A percentile compares a stretch with the other conserved stretches of the same genome.
phyloP scores from a whole-genome alignment of 169 alveolate genomes.

The Eimeria sp. region DNA sequence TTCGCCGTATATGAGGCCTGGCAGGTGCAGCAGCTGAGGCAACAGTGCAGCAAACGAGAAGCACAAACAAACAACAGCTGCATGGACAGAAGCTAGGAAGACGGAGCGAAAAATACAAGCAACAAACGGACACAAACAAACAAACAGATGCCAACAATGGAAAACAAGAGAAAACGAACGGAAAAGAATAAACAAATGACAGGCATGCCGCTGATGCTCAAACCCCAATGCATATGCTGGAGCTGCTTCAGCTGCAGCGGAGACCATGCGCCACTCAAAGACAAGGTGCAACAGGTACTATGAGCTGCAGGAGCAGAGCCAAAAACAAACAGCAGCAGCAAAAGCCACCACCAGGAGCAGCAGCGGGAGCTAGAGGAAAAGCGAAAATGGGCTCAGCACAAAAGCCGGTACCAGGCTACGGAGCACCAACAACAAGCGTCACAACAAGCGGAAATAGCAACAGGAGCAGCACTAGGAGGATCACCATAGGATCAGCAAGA shows the following conservation, averaged over 20 bases:
- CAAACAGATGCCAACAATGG: neutral
- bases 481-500: neutral
- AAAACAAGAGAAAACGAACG: too few relatives aligned
- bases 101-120: neutral
- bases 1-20: conserved; percentile 63
- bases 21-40: conserved; percentile 75
- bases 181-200: neutral
- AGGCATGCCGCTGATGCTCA: neutral
- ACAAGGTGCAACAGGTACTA: too few relatives aligned
- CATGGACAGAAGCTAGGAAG: neutral
- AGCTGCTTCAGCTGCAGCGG: too few relatives aligned
- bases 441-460: neutral
- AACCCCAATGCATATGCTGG: neutral
- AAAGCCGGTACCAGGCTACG: neutral
- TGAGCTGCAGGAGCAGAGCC: too few relatives aligned
- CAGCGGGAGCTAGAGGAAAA: too few relatives aligned
- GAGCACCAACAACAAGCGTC: neutral
- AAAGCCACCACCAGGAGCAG: too few relatives aligned
- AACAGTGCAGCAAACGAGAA: neutral
- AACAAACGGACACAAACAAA: neutral
- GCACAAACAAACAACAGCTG: neutral
- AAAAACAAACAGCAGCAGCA: too few relatives aligned
- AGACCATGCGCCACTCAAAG: too few relatives aligned
- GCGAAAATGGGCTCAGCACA: neutral
- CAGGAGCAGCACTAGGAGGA: neutral